Evolutionary conservation across 805 yeast species (phyloP).

Genomic region (Ogataea corticis): DNA sequence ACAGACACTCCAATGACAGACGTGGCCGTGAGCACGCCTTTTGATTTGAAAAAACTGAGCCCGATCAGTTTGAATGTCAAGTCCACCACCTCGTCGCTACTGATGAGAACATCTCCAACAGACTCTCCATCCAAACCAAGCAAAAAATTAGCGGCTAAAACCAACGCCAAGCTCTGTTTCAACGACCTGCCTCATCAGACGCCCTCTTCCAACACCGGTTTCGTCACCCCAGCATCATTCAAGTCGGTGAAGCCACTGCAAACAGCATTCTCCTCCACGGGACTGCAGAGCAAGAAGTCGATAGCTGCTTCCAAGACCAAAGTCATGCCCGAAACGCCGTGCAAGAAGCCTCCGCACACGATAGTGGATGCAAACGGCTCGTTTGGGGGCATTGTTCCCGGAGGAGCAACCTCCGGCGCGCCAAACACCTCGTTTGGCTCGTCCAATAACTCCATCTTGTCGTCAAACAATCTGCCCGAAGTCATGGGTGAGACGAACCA

Average conservation of each 20-base stretch:
- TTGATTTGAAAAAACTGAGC: slow-evolving; percentile 21
- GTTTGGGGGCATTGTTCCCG: slow-evolving; percentile 17
- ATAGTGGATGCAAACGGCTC: slow-evolving; percentile 32
- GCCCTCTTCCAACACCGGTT: slow-evolving; percentile 20
- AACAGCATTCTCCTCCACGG: slow-evolving; percentile 77
- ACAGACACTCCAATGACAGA: slow-evolving; percentile 13
- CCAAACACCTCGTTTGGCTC: slow-evolving; percentile 12
- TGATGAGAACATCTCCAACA: slow-evolving; percentile 10
- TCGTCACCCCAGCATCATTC: slow-evolving; percentile 56
- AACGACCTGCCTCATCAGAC: slow-evolving; percentile 10
- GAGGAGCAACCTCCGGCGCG: slow-evolving; percentile 22
- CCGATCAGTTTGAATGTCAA: slow-evolving; percentile 15
- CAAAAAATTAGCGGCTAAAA: slow-evolving; percentile 1
- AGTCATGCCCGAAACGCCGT: slow-evolving; percentile 64
- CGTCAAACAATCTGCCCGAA: background rate
- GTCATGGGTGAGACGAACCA: slow-evolving; percentile 1
- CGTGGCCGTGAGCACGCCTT: slow-evolving; percentile 17
- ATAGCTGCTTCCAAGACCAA: slow-evolving; percentile 34
- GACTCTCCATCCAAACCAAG: slow-evolving; percentile 25
- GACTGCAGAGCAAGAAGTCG: slow-evolving; percentile 64
- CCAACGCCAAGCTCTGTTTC: background rate
- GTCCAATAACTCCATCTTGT: slow-evolving; percentile 1
- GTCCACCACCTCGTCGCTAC: slow-evolving; percentile 8
- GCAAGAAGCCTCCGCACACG: slow-evolving; percentile 45
- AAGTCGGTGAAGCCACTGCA: slow-evolving; percentile 80